Percentiles rank a stretch among this genome's conserved stretches.
These are phyloP conservation scores for Tylopilus sp. DNA, from an alignment of 768 basidiomycete genomes.

Conservation along the genomic window DNA sequence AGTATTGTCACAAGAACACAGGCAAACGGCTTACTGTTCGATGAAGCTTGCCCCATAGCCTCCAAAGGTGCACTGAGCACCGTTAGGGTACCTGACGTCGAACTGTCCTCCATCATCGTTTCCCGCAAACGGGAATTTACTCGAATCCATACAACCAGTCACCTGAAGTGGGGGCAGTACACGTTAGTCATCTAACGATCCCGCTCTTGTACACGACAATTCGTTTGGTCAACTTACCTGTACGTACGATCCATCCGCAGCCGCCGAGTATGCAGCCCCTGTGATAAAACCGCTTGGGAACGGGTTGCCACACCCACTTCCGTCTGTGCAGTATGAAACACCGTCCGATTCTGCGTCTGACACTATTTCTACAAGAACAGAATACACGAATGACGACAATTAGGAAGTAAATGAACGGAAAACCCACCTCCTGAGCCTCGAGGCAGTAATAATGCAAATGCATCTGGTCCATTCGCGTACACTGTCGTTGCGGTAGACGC, in stretches of 20 bases:
- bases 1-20: not conserved
- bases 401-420: not conserved
- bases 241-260: constrained; percentile 37
- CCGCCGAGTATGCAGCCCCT: constrained; percentile 32
- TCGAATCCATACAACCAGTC: constrained; percentile 37
- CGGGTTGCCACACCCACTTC: constrained; percentile 24
- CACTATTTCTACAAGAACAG: constrained; percentile 30
- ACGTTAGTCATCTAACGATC: not conserved
- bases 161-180: constrained; percentile 26
- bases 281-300: constrained; percentile 38
- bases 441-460: constrained; percentile 38
- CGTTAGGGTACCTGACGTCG: constrained; percentile 48
- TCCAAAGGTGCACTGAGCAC: constrained; percentile 51
- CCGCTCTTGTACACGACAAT: not conserved
- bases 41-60: constrained; percentile 52
- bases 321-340: constrained; percentile 34
- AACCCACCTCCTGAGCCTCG: constrained; percentile 30
- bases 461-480: constrained; percentile 21
- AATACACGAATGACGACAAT: not conserved
- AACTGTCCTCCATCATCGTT: constrained; percentile 47
- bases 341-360: constrained; percentile 39
- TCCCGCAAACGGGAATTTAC: constrained; percentile 30
- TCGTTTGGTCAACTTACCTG: constrained; percentile 27
- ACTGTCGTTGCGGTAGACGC: constrained; percentile 35
- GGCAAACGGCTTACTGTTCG: constrained; percentile 36